A percentile compares a stretch with the other conserved stretches of the same genome.
Evolutionary conservation across 257 asterid genomes (phyloP).

Genomic region (Primulina huaijiensis): DNA sequence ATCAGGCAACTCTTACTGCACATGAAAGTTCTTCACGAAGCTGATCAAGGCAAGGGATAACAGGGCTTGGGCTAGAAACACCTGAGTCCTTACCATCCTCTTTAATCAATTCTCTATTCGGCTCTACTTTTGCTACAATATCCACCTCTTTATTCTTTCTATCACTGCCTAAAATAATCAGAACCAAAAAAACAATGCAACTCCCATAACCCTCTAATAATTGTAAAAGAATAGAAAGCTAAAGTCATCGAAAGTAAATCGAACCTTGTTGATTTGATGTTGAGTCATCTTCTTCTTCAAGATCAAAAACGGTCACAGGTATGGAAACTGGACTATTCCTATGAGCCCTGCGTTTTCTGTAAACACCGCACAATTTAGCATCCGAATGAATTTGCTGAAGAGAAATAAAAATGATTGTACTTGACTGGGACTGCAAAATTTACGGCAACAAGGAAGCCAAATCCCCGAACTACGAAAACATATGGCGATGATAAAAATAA

Average conservation of each 20-base stretch:
- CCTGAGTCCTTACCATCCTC: slow-evolving; percentile 28
- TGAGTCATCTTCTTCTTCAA: slow-evolving; percentile 51
- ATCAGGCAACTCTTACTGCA: slow-evolving; percentile 51
- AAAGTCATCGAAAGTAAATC: background rate
- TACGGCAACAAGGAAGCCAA: background rate
- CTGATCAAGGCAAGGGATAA: slow-evolving; percentile 70
- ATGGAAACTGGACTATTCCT: slow-evolving; percentile 47
- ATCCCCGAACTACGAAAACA: slow-evolving; percentile 2
- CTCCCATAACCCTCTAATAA: background rate
- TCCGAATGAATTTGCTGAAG: background rate
- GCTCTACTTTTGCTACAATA: slow-evolving; percentile 24
- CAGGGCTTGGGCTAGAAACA: slow-evolving; percentile 39
- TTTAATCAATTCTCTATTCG: slow-evolving; percentile 32
- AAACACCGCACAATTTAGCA: slow-evolving; percentile 16
- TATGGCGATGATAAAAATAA: background rate
- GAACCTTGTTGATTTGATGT: slow-evolving; percentile 46
- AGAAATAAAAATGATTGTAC: slow-evolving; percentile 12
- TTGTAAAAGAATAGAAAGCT: background rate
- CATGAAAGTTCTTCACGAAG: slow-evolving; percentile 98
- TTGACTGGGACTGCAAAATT: background rate
- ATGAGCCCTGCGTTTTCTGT: slow-evolving; percentile 69
- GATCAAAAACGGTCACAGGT: slow-evolving; percentile 54
- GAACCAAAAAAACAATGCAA: slow-evolving; percentile 10
- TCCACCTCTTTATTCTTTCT: slow-evolving; percentile 25
- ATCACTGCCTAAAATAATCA: slow-evolving; percentile 32